These are phyloP conservation scores for Sonneratia alba DNA, from an alignment of 345 rosid species.

Conservation along the genomic window DNA sequence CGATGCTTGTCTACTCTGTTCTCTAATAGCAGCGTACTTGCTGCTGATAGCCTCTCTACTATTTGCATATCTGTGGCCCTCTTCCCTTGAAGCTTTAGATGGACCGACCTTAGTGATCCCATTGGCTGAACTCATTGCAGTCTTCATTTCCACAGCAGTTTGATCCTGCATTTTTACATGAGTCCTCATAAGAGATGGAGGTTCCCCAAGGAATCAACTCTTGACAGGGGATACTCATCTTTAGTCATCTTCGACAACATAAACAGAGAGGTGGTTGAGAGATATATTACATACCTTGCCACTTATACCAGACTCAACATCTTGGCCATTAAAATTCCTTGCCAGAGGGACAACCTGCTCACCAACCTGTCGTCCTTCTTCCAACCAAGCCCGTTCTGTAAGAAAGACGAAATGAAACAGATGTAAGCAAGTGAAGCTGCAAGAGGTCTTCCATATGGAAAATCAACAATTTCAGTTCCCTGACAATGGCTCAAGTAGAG, in stretches of 20 bases:
- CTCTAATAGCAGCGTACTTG: slow-evolving; percentile 82
- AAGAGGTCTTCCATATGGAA: not conserved
- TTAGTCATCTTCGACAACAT: not conserved
- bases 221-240: not conserved
- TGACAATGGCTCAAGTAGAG: not conserved
- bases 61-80: slow-evolving; percentile 46
- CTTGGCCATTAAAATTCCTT: slow-evolving; percentile 67
- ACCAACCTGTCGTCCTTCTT: slow-evolving; percentile 75
- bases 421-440: not conserved
- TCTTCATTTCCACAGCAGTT: slow-evolving; percentile 61
- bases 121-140: slow-evolving; percentile 25
- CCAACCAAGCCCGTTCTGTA: slow-evolving; percentile 80
- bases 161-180: slow-evolving; percentile 38
- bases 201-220: not conserved
- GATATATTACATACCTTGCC: slow-evolving; percentile 29
- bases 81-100: slow-evolving; percentile 40
- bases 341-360: slow-evolving; percentile 91
- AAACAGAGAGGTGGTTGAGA: not conserved
- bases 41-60: slow-evolving; percentile 77
- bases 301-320: slow-evolving; percentile 49
- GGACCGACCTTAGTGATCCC: slow-evolving; percentile 33
- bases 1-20: slow-evolving; percentile 49
- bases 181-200: not conserved
- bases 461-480: not conserved
- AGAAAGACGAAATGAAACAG: not conserved